These are phyloP conservation scores for Entelexis paramagnoliae DNA, from an alignment of 1,139 yeast species.

Conservation along the genomic window DNA sequence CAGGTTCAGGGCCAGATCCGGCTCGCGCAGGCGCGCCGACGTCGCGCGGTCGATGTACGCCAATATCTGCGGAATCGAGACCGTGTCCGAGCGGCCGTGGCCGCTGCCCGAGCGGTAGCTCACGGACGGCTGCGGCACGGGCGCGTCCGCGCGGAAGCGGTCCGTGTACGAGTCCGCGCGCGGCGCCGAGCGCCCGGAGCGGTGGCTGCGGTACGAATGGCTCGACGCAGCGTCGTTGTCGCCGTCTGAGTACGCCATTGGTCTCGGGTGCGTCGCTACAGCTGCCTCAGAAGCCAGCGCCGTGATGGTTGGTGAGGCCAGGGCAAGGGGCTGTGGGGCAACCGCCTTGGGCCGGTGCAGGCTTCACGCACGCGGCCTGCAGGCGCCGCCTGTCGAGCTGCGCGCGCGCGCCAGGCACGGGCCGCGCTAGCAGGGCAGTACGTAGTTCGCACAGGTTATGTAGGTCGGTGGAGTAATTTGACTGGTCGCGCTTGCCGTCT, in stretches of 20 bases:
- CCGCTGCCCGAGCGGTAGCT: background rate
- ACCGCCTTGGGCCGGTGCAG: too few species aligned
- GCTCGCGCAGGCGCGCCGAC: slow-evolving; percentile 71
- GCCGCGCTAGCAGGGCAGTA: too few species aligned
- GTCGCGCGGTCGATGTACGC: slow-evolving; percentile 63
- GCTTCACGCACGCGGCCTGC: too few species aligned
- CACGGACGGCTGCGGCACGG: slow-evolving; percentile 20
- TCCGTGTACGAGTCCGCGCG: slow-evolving; percentile 29
- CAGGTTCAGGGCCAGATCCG: slow-evolving; percentile 75
- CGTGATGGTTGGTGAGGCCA: background rate
- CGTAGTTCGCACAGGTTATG: too few species aligned
- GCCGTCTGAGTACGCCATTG: slow-evolving; percentile 5
- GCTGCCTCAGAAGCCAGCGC: background rate
- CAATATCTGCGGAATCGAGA: slow-evolving; percentile 9
- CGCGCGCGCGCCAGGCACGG: too few species aligned
- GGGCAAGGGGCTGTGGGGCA: slow-evolving; percentile 1
- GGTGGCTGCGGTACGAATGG: background rate
- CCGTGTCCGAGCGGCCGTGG: background rate
- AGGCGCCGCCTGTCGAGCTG: too few species aligned
- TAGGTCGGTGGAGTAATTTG: too few species aligned
- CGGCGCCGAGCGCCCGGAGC: background rate
- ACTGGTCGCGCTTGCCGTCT: too few species aligned
- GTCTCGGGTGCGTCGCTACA: slow-evolving; percentile 36
- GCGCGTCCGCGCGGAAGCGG: slow-evolving; percentile 32
- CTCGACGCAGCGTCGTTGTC: background rate